Percentiles rank a stretch among this genome's conserved stretches.
Conservation (phyloP, 768 basidiomycete species). For the Boletus barrowsii region DNA sequence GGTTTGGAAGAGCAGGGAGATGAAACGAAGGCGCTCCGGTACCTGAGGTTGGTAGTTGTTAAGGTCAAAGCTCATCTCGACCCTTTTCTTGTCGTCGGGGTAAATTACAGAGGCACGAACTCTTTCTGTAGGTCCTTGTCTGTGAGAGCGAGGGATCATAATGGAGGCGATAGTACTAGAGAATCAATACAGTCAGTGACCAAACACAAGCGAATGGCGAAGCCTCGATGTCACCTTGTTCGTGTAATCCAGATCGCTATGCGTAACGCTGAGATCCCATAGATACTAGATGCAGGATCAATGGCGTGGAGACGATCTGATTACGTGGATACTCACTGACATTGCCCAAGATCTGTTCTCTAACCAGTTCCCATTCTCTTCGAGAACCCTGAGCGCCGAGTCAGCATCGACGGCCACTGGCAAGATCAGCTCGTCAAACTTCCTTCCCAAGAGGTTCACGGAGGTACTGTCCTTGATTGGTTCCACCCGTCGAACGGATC, state of each 20-base stretch:
- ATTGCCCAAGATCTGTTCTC: background rate
- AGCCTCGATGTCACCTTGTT: background rate
- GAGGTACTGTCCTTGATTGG: background rate
- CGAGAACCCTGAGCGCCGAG: conserved; percentile 1
- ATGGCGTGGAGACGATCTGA: background rate
- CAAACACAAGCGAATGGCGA: background rate
- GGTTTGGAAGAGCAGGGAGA: background rate
- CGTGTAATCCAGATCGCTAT: background rate
- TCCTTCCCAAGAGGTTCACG: background rate
- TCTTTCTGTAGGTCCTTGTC: background rate
- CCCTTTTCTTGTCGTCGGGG: background rate
- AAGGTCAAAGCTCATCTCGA: background rate
- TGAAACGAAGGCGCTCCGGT: background rate
- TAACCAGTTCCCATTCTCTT: background rate
- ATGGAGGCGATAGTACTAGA: background rate
- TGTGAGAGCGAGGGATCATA: background rate
- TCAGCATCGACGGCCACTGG: conserved; percentile 10
- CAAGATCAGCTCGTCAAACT: conserved; percentile 5
- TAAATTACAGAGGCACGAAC: background rate
- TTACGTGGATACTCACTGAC: background rate
- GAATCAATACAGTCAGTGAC: background rate
- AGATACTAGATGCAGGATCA: background rate
- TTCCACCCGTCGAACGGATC: conserved; percentile 4
- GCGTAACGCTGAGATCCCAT: background rate
- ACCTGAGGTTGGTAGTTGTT: background rate